phyloP scores from a whole-genome alignment of 306 rosid genomes.

The Inga leiocalycina region DNA sequence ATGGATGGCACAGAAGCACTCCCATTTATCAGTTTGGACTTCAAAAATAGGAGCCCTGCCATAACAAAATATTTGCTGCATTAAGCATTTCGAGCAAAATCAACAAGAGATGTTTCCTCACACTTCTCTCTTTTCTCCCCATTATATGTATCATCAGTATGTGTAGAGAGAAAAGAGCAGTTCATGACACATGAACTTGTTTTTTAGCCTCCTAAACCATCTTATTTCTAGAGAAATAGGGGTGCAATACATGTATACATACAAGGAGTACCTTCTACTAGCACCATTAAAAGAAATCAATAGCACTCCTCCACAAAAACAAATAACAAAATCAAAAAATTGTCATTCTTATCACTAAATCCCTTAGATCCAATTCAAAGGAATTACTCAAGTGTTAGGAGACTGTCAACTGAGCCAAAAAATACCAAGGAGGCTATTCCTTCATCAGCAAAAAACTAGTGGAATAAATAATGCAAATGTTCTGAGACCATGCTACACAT shows the following conservation, averaged over 20 bases:
- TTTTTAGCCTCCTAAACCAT: not conserved
- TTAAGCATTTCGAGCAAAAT: conserved; percentile 27
- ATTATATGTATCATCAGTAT: not conserved
- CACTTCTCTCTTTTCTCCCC: not conserved
- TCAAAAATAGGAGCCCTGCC: conserved; percentile 60
- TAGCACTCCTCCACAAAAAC: not conserved
- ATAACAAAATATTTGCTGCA: conserved; percentile 26
- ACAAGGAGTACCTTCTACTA: not conserved
- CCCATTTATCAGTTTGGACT: conserved; percentile 55
- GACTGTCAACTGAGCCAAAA: not conserved
- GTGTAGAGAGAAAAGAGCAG: not conserved
- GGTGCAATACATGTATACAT: not conserved
- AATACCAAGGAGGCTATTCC: not conserved
- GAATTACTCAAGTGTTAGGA: not conserved
- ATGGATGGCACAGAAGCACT: conserved; percentile 56
- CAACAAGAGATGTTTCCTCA: conserved; percentile 14
- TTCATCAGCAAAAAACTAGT: not conserved
- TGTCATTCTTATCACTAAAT: not conserved
- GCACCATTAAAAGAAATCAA: not conserved
- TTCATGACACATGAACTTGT: not conserved
- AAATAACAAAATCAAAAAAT: not conserved
- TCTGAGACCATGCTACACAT: not conserved
- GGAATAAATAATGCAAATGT: not conserved
- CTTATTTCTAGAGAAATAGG: not conserved
- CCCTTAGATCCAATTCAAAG: not conserved